Conservation (phyloP, 495 filamentous ascomycete genomes). For the Tuber calosporum region DNA sequence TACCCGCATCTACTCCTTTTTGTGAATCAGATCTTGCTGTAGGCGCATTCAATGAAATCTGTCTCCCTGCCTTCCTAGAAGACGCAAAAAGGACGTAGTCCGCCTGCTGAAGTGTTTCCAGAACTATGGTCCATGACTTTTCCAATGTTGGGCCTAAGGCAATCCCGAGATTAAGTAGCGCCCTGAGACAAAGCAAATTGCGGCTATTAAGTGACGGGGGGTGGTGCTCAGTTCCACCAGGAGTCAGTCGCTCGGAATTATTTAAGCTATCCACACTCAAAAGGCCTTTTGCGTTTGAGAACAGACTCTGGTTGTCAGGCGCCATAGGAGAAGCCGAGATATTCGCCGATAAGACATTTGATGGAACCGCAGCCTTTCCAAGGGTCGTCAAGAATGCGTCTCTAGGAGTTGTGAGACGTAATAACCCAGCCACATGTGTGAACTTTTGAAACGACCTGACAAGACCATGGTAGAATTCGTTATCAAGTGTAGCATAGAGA, state of each 20-base stretch:
- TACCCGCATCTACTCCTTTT: slow-evolving; percentile 30
- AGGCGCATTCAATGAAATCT: slow-evolving; percentile 41
- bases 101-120: slow-evolving; percentile 85
- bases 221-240: slow-evolving; percentile 51
- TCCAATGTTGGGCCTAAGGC: slow-evolving; percentile 83
- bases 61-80: slow-evolving; percentile 33
- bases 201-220: slow-evolving; percentile 66
- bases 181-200: slow-evolving; percentile 81
- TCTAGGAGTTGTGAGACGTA: slow-evolving; percentile 73
- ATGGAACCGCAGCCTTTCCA: slow-evolving; percentile 82
- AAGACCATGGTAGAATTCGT: slow-evolving; percentile 87
- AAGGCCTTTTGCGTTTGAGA: slow-evolving; percentile 57
- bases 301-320: slow-evolving; percentile 47
- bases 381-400: slow-evolving; percentile 93
- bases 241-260: slow-evolving; percentile 46
- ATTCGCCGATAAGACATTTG: slow-evolving; percentile 61
- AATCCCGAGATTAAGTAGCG: slow-evolving; percentile 87
- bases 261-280: slow-evolving; percentile 59
- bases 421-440: slow-evolving; percentile 84
- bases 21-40: slow-evolving; percentile 42
- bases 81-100: slow-evolving; percentile 68
- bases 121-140: slow-evolving; percentile 76
- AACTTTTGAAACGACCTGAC: slow-evolving; percentile 95
- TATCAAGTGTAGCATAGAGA: slow-evolving; percentile 79
- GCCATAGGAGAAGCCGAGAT: slow-evolving; percentile 41